Evolutionary conservation across 2,329 filamentous ascomycete species (phyloP).

Genomic region (Trichoderma sp.): DNA sequence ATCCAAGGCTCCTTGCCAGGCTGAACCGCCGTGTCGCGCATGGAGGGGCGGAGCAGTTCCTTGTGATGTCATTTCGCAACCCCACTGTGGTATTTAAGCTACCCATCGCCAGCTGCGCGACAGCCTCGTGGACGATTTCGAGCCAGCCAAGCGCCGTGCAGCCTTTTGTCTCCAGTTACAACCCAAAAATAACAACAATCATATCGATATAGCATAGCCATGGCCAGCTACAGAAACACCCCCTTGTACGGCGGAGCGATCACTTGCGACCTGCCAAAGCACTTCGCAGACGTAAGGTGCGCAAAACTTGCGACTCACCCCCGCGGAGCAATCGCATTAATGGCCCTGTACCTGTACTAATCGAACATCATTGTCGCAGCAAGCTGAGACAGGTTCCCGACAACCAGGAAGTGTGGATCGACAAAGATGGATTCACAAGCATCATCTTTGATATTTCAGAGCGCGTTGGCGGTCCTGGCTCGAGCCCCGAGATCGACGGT

Average conservation of each 20-base stretch:
- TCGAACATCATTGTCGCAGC: constrained; percentile 44
- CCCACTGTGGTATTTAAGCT: constrained; percentile 12
- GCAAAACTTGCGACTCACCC: constrained; percentile 24
- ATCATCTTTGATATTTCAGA: constrained; percentile 91
- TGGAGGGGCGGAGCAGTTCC: not conserved
- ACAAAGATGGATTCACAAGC: constrained; percentile 77
- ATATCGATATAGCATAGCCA: constrained; percentile 32
- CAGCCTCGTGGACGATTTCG: not conserved
- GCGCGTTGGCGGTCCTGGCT: constrained; percentile 63
- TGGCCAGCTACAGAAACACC: constrained; percentile 58
- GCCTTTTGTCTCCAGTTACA: not conserved
- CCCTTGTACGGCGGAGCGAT: constrained; percentile 74
- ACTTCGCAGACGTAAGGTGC: constrained; percentile 74
- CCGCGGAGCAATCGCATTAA: not conserved
- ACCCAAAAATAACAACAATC: no score
- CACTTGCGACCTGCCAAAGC: constrained; percentile 64
- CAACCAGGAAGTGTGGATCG: constrained; percentile 91
- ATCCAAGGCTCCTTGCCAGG: constrained; percentile 1
- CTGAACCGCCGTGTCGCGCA: not conserved
- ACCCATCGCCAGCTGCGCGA: not conserved
- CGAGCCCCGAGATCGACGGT: constrained; percentile 63
- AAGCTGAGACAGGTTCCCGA: constrained; percentile 75
- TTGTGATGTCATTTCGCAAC: constrained; percentile 17
- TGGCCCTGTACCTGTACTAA: constrained; percentile 10
- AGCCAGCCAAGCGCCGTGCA: not conserved